Evolutionary conservation across 2,329 filamentous ascomycete species (phyloP).

Genomic region (Thyridium curvatum): DNA sequence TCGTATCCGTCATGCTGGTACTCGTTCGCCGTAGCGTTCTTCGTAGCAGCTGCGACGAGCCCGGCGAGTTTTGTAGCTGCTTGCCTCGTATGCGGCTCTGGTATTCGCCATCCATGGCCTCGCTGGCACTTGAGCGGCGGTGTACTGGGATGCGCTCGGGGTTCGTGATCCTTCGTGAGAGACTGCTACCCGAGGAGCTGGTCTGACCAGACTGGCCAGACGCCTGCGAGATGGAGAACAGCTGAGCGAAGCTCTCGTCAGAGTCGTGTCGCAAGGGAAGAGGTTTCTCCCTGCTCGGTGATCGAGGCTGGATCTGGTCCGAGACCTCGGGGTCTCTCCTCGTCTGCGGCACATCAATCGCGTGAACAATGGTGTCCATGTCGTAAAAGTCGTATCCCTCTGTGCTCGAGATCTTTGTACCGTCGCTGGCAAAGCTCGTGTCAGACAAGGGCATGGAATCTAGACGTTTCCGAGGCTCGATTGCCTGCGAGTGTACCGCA

Average conservation of each 20-base stretch:
- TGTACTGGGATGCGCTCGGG: slow-evolving; percentile 13
- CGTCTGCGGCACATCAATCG: slow-evolving; percentile 45
- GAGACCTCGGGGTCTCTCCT: slow-evolving; percentile 25
- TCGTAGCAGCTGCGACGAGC: slow-evolving; percentile 1
- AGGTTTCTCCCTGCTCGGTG: slow-evolving; percentile 19
- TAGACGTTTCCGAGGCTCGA: slow-evolving; percentile 31
- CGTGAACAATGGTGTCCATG: slow-evolving; percentile 43
- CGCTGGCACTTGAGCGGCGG: slow-evolving; percentile 16
- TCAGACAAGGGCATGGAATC: slow-evolving; percentile 46
- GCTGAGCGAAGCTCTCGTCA: slow-evolving; percentile 49
- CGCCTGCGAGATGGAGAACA: slow-evolving; percentile 52
- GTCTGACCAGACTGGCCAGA: slow-evolving; percentile 28
- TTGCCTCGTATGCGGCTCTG: slow-evolving; percentile 39
- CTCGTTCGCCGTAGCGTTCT: slow-evolving; percentile 13
- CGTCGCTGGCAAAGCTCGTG: slow-evolving; percentile 41
- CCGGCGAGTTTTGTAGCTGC: slow-evolving; percentile 21
- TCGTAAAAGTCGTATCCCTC: slow-evolving; percentile 64
- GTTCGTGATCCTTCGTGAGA: slow-evolving; percentile 2
- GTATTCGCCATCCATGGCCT: slow-evolving; percentile 27
- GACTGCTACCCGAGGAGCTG: slow-evolving; percentile 25
- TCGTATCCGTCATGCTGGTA: slow-evolving; percentile 13
- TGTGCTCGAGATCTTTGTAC: slow-evolving; percentile 41
- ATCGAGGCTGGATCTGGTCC: slow-evolving; percentile 24
- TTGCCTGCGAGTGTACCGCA: slow-evolving; percentile 26
- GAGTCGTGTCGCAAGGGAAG: slow-evolving; percentile 43